Conservation (phyloP, 768 basidiomycete genomes). For the Suillus subalutaceus region DNA sequence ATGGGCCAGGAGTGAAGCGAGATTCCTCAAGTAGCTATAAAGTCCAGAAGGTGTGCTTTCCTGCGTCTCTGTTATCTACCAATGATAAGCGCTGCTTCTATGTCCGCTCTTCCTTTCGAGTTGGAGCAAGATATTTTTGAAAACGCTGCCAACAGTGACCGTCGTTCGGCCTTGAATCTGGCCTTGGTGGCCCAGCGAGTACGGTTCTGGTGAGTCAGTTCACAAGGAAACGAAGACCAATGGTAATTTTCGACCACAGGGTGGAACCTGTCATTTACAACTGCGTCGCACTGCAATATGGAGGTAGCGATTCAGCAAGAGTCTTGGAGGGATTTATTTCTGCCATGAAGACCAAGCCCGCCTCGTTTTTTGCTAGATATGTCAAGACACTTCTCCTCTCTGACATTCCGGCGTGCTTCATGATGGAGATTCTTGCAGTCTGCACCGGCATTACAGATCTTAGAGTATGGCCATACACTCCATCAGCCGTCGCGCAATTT, state of each 20-base stretch:
- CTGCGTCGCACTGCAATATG: background rate
- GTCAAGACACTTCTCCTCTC: conserved; percentile 5
- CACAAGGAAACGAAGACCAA: background rate
- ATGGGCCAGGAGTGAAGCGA: background rate
- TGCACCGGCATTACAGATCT: conserved; percentile 1
- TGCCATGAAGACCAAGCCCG: background rate
- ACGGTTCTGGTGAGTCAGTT: background rate
- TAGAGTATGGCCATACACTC: background rate
- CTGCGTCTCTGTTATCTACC: background rate
- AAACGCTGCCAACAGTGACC: background rate
- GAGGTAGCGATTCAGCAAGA: background rate
- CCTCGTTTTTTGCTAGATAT: background rate
- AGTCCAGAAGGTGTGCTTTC: background rate
- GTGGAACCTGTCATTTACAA: background rate
- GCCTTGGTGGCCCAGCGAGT: background rate
- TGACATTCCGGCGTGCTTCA: background rate
- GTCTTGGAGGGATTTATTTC: conserved; percentile 1
- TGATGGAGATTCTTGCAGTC: background rate
- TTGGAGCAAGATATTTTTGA: conserved; percentile 4
- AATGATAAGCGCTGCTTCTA: no score
- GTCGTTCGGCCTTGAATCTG: background rate
- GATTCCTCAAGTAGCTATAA: background rate
- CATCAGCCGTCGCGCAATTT: background rate
- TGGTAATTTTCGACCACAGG: background rate
- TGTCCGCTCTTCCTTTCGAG: conserved; percentile 6